A percentile compares a stretch with the other conserved stretches of the same genome.
phyloP scores from a whole-genome alignment of 2,329 filamentous ascomycete genomes.

The Coniochaeta sp. region DNA sequence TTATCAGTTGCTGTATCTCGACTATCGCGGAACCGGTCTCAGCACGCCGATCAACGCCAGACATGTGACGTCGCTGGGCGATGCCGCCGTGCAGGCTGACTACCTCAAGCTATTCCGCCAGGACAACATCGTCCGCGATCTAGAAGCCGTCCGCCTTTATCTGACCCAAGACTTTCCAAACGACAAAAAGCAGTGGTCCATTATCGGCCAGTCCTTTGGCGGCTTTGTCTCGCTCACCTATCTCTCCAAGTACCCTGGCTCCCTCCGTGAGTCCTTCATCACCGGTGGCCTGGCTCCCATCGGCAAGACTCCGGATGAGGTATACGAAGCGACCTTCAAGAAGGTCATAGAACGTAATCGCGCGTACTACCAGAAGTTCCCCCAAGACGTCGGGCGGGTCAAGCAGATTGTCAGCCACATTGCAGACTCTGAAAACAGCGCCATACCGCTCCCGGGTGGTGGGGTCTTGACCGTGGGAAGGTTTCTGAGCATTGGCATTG shows the following conservation, averaged over 20 bases:
- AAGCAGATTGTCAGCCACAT: conserved; percentile 61
- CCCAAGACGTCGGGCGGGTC: conserved; percentile 66
- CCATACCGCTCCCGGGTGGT: conserved; percentile 58
- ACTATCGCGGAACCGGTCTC: conserved; percentile 83
- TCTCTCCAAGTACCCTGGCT: conserved; percentile 70
- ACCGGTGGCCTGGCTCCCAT: conserved; percentile 79
- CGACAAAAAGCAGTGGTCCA: conserved; percentile 70
- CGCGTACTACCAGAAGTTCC: conserved; percentile 78
- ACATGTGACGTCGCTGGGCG: conserved; percentile 59
- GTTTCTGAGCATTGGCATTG: conserved; percentile 70
- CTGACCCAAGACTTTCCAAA: conserved; percentile 61
- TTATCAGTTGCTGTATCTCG: conserved; percentile 80
- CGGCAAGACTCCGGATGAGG: conserved; percentile 60
- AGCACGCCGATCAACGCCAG: conserved; percentile 72
- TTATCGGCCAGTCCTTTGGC: conserved; percentile 88
- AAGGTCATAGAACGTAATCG: conserved; percentile 66
- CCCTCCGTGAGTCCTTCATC: conserved; percentile 74
- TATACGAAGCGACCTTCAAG: conserved; percentile 65
- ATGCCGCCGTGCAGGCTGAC: conserved; percentile 60
- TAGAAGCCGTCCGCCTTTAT: conserved; percentile 73
- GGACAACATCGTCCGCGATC: conserved; percentile 83
- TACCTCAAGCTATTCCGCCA: conserved; percentile 83
- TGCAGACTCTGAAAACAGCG: conserved; percentile 38
- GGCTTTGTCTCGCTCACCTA: conserved; percentile 83
- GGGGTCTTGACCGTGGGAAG: conserved; percentile 65